Conservation (phyloP, 2,329 filamentous ascomycete genomes). For the Incumbomyces lentus region DNA sequence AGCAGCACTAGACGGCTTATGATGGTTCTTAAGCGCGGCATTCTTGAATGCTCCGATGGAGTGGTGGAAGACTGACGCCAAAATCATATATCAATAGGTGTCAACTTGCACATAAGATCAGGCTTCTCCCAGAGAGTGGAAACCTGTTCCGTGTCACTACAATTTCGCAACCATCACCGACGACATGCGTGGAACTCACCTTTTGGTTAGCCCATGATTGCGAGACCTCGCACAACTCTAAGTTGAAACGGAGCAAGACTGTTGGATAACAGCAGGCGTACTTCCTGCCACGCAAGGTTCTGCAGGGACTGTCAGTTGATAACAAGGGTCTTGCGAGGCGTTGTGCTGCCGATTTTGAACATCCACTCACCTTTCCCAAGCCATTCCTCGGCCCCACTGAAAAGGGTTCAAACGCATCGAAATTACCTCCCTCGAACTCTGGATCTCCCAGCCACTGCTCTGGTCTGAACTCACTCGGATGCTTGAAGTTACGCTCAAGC, state of each 20-base stretch:
- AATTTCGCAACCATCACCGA: neutral
- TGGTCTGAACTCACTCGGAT: slow-evolving; percentile 4
- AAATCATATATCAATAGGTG: neutral
- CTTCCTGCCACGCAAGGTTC: slow-evolving; percentile 3
- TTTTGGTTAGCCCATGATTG: neutral
- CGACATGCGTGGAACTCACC: neutral
- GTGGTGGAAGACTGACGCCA: no score
- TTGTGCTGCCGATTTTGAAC: neutral
- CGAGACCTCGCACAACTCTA: neutral
- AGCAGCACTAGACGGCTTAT: neutral
- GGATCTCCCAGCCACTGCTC: slow-evolving; percentile 8
- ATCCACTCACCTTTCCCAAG: slow-evolving; percentile 4
- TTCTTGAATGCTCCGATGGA: neutral
- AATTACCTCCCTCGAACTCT: neutral
- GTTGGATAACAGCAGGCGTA: neutral
- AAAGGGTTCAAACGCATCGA: slow-evolving; percentile 3
- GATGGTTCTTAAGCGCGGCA: neutral
- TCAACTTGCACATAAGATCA: neutral
- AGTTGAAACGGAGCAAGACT: neutral
- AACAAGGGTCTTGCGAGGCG: no score
- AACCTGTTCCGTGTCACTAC: neutral
- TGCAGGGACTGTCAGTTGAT: neutral
- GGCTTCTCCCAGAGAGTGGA: neutral
- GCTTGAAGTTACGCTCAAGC: slow-evolving; percentile 2
- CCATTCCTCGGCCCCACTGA: slow-evolving; percentile 3